These are phyloP conservation scores for Piromyces finnis DNA, from an alignment of 192 early-diverging fungal species.

Conservation along the genomic window DNA sequence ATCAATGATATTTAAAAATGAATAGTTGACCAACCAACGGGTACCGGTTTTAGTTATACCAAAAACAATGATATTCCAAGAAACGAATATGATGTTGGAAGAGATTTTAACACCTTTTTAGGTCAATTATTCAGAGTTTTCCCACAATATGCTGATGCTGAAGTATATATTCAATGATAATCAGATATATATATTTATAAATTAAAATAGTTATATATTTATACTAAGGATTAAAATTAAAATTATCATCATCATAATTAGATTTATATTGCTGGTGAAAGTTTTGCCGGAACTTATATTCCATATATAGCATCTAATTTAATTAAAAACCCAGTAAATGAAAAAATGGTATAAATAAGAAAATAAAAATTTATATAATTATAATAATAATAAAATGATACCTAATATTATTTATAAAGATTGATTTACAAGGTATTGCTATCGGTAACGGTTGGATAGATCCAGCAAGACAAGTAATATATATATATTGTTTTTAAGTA, in stretches of 20 bases:
- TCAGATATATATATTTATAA: not conserved
- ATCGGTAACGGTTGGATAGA: constrained; percentile 72
- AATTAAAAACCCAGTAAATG: constrained; percentile 21
- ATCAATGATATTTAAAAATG: not conserved
- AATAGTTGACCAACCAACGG: constrained; percentile 47
- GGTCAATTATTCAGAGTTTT: constrained; percentile 33
- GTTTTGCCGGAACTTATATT: constrained; percentile 53
- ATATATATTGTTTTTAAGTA: too few relatives aligned
- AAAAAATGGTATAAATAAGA: constrained; percentile 12
- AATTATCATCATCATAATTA: constrained; percentile 7
- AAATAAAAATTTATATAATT: not conserved
- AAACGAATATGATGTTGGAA: constrained; percentile 4
- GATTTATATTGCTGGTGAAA: constrained; percentile 56
- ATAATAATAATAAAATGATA: not conserved
- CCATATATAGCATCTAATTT: constrained; percentile 47
- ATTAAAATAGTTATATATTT: not conserved
- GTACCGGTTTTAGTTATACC: constrained; percentile 38
- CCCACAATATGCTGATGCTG: constrained; percentile 20
- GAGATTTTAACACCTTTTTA: constrained; percentile 28
- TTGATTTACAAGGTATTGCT: constrained; percentile 29
- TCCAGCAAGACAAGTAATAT: constrained; percentile 36
- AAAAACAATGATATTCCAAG: constrained; percentile 8
- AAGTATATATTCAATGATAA: constrained; percentile 8
- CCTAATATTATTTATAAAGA: constrained; percentile 2
- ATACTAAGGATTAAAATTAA: too few relatives aligned